Evolutionary conservation across 2,329 filamentous ascomycete species (phyloP).

Genomic region (Fusarium fujikuroi): DNA sequence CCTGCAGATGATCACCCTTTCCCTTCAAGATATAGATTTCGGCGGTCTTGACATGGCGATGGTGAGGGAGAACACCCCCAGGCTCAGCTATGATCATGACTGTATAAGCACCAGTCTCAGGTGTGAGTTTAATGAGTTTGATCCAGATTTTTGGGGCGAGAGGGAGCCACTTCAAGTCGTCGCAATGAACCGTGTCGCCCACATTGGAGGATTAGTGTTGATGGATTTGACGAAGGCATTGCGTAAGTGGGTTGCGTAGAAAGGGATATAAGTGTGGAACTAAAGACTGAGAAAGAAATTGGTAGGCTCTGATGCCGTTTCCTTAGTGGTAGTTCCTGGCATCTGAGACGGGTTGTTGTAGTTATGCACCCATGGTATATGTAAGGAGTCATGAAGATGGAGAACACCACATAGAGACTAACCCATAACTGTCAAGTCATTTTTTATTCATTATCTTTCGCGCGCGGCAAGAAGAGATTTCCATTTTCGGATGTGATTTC

Average conservation of each 20-base stretch:
- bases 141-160: background rate
- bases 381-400: no score
- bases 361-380: no score
- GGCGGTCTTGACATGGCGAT: background rate
- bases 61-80: background rate
- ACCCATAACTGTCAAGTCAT: no score
- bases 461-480: no score
- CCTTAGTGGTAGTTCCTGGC: no score
- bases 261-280: rapidly evolving
- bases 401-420: no score
- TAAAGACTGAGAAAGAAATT: background rate
- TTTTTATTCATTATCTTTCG: no score
- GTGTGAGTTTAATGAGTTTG: background rate
- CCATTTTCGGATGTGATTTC: no score
- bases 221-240: background rate
- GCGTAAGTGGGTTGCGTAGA: background rate
- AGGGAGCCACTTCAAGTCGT: background rate
- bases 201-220: background rate
- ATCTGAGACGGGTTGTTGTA: no score
- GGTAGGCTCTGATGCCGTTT: background rate
- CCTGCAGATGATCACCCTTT: background rate
- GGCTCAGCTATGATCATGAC: background rate
- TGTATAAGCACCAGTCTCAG: background rate
- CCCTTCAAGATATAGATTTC: background rate
- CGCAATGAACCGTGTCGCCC: background rate